These are phyloP conservation scores for Lolium rigidum DNA, from an alignment of 176 grass and related monocot species.

Conservation along the genomic window DNA sequence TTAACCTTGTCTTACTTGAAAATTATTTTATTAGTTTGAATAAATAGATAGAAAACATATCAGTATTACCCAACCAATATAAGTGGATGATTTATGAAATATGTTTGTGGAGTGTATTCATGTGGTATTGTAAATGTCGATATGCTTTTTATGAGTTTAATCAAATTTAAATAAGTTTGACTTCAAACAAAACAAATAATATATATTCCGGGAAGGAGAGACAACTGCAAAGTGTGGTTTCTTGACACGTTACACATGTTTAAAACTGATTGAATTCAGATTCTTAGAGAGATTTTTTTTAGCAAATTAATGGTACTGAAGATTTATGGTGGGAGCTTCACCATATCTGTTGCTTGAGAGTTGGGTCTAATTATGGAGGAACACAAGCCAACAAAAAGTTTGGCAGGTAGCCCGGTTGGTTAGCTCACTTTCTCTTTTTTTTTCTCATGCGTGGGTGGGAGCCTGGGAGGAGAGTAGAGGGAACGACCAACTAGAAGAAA, in stretches of 20 bases:
- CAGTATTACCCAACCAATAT: neutral
- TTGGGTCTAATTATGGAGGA: constrained; percentile 44
- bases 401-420: constrained; percentile 37
- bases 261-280: neutral
- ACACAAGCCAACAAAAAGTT: constrained; percentile 54
- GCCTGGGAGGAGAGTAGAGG: neutral
- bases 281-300: neutral
- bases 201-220: neutral
- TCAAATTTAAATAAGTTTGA: neutral
- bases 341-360: constrained; percentile 41
- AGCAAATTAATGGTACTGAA: constrained; percentile 17
- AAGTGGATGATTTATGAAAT: neutral
- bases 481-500: constrained; percentile 52
- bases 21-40: neutral
- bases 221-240: neutral
- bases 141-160: neutral
- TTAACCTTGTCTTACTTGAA: neutral
- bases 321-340: constrained; percentile 35
- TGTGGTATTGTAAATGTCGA: neutral
- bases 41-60: neutral
- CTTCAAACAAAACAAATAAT: neutral
- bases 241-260: neutral
- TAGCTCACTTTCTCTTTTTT: constrained; percentile 25
- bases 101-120: neutral
- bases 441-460: constrained; percentile 8